Conservation (phyloP, 225 moss, liverwort and hornwort genomes). For the Marchantia polymorpha region DNA sequence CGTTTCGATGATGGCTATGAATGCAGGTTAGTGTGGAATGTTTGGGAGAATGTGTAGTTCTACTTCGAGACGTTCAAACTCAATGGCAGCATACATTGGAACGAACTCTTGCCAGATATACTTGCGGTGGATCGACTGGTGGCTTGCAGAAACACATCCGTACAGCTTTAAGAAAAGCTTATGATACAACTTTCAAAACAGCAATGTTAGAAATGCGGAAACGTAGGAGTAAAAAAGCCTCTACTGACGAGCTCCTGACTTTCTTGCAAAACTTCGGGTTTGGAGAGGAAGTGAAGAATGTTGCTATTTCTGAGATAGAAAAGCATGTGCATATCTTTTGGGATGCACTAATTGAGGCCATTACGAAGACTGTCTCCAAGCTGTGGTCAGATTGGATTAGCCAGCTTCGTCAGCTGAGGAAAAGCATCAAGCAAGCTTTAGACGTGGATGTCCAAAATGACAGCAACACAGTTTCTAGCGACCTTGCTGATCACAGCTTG, state of each 20-base stretch:
- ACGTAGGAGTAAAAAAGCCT: background rate
- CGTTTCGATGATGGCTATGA: background rate
- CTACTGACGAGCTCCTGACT: background rate
- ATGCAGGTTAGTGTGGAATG: constrained; percentile 7
- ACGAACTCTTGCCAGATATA: constrained; percentile 17
- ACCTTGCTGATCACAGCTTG: background rate
- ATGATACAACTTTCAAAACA: constrained; percentile 14
- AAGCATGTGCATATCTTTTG: constrained; percentile 5
- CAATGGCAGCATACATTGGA: constrained; percentile 20
- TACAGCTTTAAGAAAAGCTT: constrained; percentile 6
- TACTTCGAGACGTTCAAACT: constrained; percentile 6
- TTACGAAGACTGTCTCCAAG: background rate
- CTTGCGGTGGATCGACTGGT: constrained; percentile 18
- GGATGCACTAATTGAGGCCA: background rate
- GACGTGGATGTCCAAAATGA: background rate
- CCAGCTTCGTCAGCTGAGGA: constrained; percentile 9
- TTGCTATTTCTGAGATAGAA: constrained; percentile 7
- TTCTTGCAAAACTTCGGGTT: constrained; percentile 9
- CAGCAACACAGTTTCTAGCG: background rate
- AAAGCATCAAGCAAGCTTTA: constrained; percentile 9
- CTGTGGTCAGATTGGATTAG: constrained; percentile 23
- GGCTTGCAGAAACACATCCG: constrained; percentile 20
- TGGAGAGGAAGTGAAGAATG: constrained; percentile 14
- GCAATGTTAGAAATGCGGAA: constrained; percentile 15
- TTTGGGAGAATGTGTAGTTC: constrained; percentile 12